phyloP scores from a whole-genome alignment of 768 basidiomycete species.

The Tricholoma saponaceum region DNA sequence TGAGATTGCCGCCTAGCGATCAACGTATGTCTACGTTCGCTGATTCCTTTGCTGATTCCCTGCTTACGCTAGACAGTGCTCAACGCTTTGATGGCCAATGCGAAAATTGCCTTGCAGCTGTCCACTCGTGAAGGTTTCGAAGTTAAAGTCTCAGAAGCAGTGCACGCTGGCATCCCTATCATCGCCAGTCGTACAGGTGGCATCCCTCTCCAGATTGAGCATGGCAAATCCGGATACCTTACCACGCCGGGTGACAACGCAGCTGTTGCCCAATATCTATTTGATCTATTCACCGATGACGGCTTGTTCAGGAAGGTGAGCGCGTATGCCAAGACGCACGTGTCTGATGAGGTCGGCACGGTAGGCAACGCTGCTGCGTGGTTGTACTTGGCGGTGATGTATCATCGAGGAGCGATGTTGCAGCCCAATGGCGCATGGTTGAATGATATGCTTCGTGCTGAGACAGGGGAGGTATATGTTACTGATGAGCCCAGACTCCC shows the following conservation, averaged over 20 bases:
- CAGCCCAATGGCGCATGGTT: conserved; percentile 82
- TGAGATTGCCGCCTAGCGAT: conserved; percentile 79
- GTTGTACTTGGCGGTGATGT: conserved; percentile 75
- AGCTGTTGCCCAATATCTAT: conserved; percentile 72
- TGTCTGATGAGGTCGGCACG: conserved; percentile 81
- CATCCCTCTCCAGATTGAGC: conserved; percentile 86
- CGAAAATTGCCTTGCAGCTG: conserved; percentile 87
- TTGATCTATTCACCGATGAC: conserved; percentile 73
- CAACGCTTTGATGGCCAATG: conserved; percentile 85
- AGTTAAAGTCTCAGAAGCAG: conserved; percentile 94
- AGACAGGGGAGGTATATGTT: conserved; percentile 68
- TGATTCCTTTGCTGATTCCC: background rate
- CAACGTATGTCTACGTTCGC: conserved; percentile 49
- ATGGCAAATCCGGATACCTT: conserved; percentile 87
- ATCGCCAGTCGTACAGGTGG: conserved; percentile 85
- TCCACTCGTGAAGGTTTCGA: conserved; percentile 96
- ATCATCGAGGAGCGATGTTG: conserved; percentile 69
- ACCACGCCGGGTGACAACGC: conserved; percentile 73
- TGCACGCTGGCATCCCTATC: conserved; percentile 85
- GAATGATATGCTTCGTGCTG: conserved; percentile 74
- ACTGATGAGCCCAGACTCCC: conserved; percentile 71
- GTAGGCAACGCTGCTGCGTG: conserved; percentile 72
- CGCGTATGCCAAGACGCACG: conserved; percentile 67
- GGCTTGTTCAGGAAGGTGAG: conserved; percentile 60
- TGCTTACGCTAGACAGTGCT: conserved; percentile 47